phyloP scores from a whole-genome alignment of 2,329 filamentous ascomycete genomes.

The Acephala macrosclerotiorum region DNA sequence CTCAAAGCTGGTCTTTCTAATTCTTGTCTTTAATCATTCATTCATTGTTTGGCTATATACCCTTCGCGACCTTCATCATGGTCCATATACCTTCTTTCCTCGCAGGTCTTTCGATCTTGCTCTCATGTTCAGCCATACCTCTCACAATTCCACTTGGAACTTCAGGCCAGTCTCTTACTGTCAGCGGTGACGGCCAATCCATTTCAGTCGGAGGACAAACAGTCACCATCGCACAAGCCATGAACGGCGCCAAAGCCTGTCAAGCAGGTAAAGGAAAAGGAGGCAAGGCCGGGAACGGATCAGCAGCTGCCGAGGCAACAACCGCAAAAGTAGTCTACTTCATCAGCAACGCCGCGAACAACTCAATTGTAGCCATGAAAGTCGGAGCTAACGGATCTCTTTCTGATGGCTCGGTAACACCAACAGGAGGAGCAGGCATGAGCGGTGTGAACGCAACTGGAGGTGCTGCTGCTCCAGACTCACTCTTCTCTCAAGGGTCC shows the following conservation, averaged over 20 bases:
- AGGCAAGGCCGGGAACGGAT: not conserved
- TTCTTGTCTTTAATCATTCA: not conserved
- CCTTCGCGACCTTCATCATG: not conserved
- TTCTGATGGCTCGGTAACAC: slow-evolving; percentile 49
- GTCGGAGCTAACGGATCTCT: slow-evolving; percentile 56
- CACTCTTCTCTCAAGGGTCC: slow-evolving; percentile 58
- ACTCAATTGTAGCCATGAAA: slow-evolving; percentile 59
- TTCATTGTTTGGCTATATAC: not conserved
- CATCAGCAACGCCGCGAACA: slow-evolving; percentile 57
- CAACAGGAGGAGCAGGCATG: slow-evolving; percentile 57
- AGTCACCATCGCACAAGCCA: slow-evolving; percentile 22
- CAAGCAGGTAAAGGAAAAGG: slow-evolving; percentile 1
- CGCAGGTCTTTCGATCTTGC: not conserved
- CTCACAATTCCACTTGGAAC: slow-evolving; percentile 4
- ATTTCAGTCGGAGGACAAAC: slow-evolving; percentile 21
- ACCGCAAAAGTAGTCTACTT: slow-evolving; percentile 58
- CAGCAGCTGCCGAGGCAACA: not conserved
- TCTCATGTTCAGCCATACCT: not conserved
- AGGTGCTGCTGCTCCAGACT: slow-evolving; percentile 54
- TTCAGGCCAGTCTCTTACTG: slow-evolving; percentile 22
- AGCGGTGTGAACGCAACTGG: slow-evolving; percentile 49
- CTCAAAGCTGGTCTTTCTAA: not conserved
- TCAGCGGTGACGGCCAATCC: slow-evolving; percentile 30
- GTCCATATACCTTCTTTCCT: not conserved
- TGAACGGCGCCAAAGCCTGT: slow-evolving; percentile 10